Evolutionary conservation across 208 protist genomes (phyloP).

Genomic region (Herpetomonas tarakana): DNA sequence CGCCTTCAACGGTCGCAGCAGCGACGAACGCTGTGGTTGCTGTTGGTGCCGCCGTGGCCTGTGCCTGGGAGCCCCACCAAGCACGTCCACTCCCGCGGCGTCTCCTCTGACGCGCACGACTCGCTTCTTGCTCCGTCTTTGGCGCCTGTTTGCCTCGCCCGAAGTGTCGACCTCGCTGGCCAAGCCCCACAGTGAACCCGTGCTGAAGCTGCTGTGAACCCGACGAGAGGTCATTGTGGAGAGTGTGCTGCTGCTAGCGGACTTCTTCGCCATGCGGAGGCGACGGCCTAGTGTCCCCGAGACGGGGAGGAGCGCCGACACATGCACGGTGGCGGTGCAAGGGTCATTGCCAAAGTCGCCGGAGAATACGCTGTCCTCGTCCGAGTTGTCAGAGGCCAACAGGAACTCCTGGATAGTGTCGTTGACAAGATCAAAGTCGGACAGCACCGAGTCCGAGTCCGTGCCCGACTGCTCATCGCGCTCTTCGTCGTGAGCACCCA

Average conservation of each 20-base stretch:
- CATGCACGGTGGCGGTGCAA: constrained; percentile 8
- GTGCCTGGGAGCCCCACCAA: neutral
- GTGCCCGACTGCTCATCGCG: neutral
- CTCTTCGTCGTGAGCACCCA: neutral
- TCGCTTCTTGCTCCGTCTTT: neutral
- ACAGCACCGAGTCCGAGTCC: constrained; percentile 50
- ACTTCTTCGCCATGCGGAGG: constrained; percentile 25
- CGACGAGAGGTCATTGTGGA: constrained; percentile 5
- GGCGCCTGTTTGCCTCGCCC: neutral
- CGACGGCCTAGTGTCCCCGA: too few relatives aligned
- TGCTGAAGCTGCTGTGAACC: constrained; percentile 15
- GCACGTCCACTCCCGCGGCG: too few relatives aligned
- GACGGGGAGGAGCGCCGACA: constrained; percentile 10
- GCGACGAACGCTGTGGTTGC: neutral
- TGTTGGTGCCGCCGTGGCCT: too few relatives aligned
- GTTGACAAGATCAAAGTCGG: constrained; percentile 66
- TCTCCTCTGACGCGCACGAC: neutral
- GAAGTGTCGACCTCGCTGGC: neutral
- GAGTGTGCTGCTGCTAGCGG: constrained; percentile 12
- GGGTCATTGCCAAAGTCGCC: constrained; percentile 15
- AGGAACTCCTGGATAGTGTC: constrained; percentile 70
- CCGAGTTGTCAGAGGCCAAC: constrained; percentile 37
- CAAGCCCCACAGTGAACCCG: constrained; percentile 7
- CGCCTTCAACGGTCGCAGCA: neutral
- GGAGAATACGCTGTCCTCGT: constrained; percentile 8